phyloP scores from a whole-genome alignment of 768 basidiomycete species.

The Podaxis sp. region DNA sequence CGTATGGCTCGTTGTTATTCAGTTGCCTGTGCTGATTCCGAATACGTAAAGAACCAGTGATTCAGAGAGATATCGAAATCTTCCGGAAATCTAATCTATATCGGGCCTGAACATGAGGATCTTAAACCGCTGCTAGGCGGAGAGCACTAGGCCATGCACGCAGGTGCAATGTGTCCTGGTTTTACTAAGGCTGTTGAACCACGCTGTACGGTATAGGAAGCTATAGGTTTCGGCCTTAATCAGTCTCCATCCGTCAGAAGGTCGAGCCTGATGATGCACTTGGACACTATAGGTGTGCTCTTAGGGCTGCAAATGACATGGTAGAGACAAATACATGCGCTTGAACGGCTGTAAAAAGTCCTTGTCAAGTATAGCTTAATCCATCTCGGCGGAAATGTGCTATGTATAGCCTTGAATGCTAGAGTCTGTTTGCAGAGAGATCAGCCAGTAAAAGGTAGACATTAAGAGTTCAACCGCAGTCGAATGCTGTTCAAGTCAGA shows the following conservation, averaged over 20 bases:
- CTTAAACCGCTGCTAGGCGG: neutral
- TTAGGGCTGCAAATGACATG: neutral
- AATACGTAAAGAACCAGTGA: neutral
- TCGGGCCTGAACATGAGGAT: neutral
- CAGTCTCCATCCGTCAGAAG: neutral
- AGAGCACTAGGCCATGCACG: neutral
- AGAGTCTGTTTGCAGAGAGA: neutral
- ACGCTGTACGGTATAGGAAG: neutral
- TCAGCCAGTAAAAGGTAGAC: neutral
- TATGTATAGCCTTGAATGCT: neutral
- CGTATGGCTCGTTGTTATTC: neutral
- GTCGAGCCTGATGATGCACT: neutral
- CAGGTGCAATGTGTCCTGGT: neutral
- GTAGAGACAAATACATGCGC: neutral
- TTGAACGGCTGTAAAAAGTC: neutral
- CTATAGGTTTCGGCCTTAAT: neutral
- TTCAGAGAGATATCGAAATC: neutral
- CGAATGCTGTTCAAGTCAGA: neutral
- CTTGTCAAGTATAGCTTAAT: neutral
- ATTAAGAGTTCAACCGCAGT: neutral
- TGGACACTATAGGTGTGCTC: neutral
- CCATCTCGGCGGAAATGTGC: neutral
- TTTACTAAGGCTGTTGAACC: neutral
- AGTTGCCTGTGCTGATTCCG: neutral
- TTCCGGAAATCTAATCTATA: conserved; percentile 1